Percentiles rank a stretch among this genome's conserved stretches.
phyloP scores from a whole-genome alignment of 108 stramenopile genomes.

The Mayamaea pseudoterrestris region DNA sequence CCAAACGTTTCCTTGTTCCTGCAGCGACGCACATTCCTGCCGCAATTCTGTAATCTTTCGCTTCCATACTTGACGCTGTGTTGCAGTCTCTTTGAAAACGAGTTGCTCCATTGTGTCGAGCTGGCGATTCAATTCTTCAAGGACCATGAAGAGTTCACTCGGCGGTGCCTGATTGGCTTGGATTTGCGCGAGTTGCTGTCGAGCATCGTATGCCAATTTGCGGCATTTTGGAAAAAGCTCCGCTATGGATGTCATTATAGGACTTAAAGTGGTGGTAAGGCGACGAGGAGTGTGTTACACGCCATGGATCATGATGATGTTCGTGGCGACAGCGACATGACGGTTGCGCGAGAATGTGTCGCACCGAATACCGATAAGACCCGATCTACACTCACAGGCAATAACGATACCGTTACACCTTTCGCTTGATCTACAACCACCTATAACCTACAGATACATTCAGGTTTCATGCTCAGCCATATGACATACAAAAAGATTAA shows the following conservation, averaged over 20 bases:
- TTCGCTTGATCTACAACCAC: no score
- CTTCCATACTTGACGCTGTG: slow-evolving; percentile 73
- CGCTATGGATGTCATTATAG: slow-evolving; percentile 12
- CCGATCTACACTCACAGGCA: no score
- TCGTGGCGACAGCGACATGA: no score
- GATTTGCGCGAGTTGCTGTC: slow-evolving; percentile 72
- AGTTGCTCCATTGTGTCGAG: slow-evolving; percentile 62
- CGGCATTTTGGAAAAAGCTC: slow-evolving; percentile 77
- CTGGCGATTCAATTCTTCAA: slow-evolving; percentile 68
- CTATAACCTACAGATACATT: no score
- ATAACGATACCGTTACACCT: no score
- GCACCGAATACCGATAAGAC: no score
- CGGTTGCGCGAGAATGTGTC: no score
- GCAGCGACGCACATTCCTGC: slow-evolving; percentile 50
- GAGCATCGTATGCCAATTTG: slow-evolving; percentile 76
- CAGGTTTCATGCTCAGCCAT: no score
- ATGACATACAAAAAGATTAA: no score
- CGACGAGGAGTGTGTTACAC: no score
- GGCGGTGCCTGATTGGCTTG: slow-evolving; percentile 31
- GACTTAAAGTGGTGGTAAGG: no score
- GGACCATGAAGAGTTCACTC: slow-evolving; percentile 56
- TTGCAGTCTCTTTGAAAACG: slow-evolving; percentile 57
- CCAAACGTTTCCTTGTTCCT: slow-evolving; percentile 40
- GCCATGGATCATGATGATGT: no score
- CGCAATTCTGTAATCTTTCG: slow-evolving; percentile 70